Evolutionary conservation across 73 alveolate species (phyloP).

Genomic region (Tetrahymena thermophila): DNA sequence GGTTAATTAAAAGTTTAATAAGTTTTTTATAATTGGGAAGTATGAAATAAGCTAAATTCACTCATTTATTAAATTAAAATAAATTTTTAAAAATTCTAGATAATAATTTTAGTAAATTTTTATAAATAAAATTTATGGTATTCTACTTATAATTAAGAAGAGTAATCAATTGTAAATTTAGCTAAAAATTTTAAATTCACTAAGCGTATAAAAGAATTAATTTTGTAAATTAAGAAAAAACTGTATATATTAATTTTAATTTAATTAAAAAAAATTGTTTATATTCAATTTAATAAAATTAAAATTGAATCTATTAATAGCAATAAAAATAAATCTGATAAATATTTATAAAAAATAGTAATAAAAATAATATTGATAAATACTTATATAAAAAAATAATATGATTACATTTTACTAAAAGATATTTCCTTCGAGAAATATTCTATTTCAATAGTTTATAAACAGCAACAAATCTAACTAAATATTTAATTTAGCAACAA

Average conservation of each 20-base stretch:
- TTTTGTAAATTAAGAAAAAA: neutral
- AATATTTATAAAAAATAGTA: too few species aligned
- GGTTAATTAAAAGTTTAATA: too few species aligned
- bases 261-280: neutral
- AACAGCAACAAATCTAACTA: neutral
- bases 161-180: too few species aligned
- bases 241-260: neutral
- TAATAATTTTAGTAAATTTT: too few species aligned
- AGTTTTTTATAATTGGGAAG: too few species aligned
- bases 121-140: too few species aligned
- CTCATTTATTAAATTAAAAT: too few species aligned
- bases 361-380: too few species aligned
- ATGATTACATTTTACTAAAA: neutral
- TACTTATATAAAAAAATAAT: neutral
- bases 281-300: neutral
- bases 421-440: neutral
- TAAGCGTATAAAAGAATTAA: neutral
- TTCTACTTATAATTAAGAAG: too few species aligned
- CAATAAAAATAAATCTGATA: neutral
- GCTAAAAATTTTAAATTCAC: too few species aligned
- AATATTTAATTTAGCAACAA: neutral
- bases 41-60: too few species aligned
- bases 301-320: neutral
- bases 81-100: too few species aligned
- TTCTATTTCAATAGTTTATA: neutral